These are phyloP conservation scores for Fusarium sacchari DNA, from an alignment of 2,329 filamentous ascomycete species.

Conservation along the genomic window DNA sequence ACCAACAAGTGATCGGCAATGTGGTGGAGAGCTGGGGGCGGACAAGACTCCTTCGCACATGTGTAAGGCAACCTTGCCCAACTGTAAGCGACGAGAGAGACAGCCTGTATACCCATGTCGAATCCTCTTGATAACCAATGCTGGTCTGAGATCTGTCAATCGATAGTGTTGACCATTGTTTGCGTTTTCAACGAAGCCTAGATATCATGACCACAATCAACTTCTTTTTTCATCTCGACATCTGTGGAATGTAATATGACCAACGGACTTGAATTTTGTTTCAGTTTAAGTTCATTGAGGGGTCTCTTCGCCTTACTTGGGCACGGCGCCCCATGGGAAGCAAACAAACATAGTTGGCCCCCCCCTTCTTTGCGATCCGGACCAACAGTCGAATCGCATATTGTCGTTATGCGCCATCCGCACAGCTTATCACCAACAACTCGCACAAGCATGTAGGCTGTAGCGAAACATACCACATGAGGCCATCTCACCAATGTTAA, in stretches of 20 bases:
- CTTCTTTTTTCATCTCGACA: background rate
- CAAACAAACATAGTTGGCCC: constrained; percentile 26
- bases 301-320: constrained; percentile 5
- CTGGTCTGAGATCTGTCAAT: constrained; percentile 29
- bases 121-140: constrained; percentile 18
- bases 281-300: constrained; percentile 4
- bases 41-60: constrained; percentile 11
- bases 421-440: constrained; percentile 39
- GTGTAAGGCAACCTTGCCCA: constrained; percentile 9
- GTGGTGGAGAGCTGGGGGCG: constrained; percentile 13
- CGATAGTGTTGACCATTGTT: constrained; percentile 25
- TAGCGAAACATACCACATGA: constrained; percentile 16
- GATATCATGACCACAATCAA: constrained; percentile 2
- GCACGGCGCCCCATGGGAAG: constrained; percentile 17
- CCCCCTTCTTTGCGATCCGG: constrained; percentile 7
- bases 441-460: constrained; percentile 24
- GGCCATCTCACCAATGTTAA: constrained; percentile 4
- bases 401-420: constrained; percentile 24
- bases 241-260: background rate
- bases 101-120: background rate
- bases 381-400: constrained; percentile 37
- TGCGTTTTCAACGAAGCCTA: constrained; percentile 8
- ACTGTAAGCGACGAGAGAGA: constrained; percentile 10
- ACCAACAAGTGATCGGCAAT: constrained; percentile 12
- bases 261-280: constrained; percentile 1